Evolutionary conservation across 768 basidiomycete genomes (phyloP).

Genomic region (Agaricus blazei): DNA sequence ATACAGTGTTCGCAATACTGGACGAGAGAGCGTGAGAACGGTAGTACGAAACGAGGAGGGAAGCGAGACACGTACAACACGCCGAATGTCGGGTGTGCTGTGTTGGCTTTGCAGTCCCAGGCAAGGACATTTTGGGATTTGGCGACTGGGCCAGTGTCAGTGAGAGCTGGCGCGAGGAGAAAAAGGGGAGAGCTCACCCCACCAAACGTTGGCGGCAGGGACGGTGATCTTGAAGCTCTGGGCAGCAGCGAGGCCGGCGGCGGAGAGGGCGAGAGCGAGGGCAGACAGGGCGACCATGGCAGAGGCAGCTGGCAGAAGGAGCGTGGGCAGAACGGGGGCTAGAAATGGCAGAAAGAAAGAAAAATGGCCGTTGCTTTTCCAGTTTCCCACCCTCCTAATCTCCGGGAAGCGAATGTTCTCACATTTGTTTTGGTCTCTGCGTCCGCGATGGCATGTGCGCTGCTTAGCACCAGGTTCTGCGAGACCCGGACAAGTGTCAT

Average conservation of each 20-base stretch:
- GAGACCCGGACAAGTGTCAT: not conserved
- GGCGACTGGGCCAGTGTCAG: slow-evolving; percentile 37
- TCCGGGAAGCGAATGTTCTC: not conserved
- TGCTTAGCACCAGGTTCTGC: not conserved
- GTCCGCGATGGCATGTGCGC: not conserved
- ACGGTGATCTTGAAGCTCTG: slow-evolving; percentile 35
- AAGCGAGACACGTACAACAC: slow-evolving; percentile 39
- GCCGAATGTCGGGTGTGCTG: slow-evolving; percentile 35
- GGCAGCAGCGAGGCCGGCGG: slow-evolving; percentile 32
- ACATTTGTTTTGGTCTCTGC: not conserved
- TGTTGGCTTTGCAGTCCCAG: slow-evolving; percentile 50
- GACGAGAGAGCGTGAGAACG: slow-evolving; percentile 8
- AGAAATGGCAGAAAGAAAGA: not conserved
- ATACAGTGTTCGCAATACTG: slow-evolving; percentile 38
- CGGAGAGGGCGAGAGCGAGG: slow-evolving; percentile 17
- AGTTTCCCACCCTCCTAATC: not conserved
- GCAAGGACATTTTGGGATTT: slow-evolving; percentile 48
- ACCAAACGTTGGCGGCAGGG: slow-evolving; percentile 48
- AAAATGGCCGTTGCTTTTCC: not conserved
- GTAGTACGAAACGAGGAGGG: not conserved
- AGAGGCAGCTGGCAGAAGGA: not conserved
- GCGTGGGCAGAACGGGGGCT: not conserved
- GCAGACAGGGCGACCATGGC: slow-evolving; percentile 2
- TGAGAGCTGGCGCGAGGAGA: not conserved
- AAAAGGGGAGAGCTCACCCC: slow-evolving; percentile 41